These are phyloP conservation scores for Fusarium xyrophilum DNA, from an alignment of 2,329 filamentous ascomycete genomes.

Conservation along the genomic window DNA sequence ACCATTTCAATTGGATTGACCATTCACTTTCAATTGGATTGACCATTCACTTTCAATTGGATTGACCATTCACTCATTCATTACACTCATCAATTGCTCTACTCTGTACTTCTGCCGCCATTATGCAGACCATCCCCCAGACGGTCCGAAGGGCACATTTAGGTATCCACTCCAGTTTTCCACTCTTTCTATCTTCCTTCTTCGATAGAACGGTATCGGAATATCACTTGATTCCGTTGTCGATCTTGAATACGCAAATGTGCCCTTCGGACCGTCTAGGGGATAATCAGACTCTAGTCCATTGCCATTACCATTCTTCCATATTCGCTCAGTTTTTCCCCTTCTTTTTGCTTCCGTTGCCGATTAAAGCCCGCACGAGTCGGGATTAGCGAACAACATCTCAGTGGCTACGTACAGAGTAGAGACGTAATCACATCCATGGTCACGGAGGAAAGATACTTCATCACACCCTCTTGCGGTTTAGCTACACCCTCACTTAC, in stretches of 20 bases:
- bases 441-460: conserved; percentile 18
- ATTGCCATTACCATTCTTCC: conserved; percentile 18
- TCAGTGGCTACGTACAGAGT: conserved; percentile 1
- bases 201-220: too few relatives aligned
- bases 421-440: conserved; percentile 9
- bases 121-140: conserved; percentile 20
- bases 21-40: too few relatives aligned
- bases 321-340: conserved; percentile 15
- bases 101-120: conserved; percentile 14
- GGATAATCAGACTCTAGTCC: conserved; percentile 2
- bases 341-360: conserved; percentile 16
- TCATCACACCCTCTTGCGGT: conserved; percentile 26
- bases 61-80: conserved; percentile 17
- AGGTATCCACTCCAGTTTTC: too few relatives aligned
- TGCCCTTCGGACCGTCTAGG: too few relatives aligned
- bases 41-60: too few relatives aligned
- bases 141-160: too few relatives aligned
- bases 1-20: conserved; percentile 1
- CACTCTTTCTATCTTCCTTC: too few relatives aligned
- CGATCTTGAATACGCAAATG: too few relatives aligned
- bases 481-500: conserved; percentile 31
- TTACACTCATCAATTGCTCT: conserved; percentile 17
- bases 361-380: conserved; percentile 29
- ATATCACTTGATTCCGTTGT: too few relatives aligned
- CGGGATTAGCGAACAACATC: conserved; percentile 18